Percentiles rank a stretch among this genome's conserved stretches.
Evolutionary conservation across 2,329 filamentous ascomycete genomes (phyloP).

Genomic region (Fusarium phyllophilum): DNA sequence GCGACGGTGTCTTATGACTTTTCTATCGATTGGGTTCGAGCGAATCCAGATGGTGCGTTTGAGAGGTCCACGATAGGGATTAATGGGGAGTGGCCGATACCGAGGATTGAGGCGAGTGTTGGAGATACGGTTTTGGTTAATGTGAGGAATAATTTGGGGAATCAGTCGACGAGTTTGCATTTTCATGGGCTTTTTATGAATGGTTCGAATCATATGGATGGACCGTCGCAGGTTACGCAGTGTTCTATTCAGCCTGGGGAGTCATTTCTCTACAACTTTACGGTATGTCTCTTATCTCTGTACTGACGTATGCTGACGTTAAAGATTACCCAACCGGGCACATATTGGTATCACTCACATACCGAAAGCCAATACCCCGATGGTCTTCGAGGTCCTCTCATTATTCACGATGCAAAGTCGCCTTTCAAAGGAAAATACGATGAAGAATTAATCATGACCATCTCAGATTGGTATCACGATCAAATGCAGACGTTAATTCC

Average conservation of each 20-base stretch:
- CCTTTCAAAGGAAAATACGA: conserved; percentile 68
- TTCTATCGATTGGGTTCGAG: conserved; percentile 75
- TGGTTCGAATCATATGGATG: conserved; percentile 76
- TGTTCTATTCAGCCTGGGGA: conserved; percentile 71
- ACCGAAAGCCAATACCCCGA: conserved; percentile 75
- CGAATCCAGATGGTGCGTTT: conserved; percentile 75
- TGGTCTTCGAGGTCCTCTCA: conserved; percentile 71
- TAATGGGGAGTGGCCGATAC: conserved; percentile 80
- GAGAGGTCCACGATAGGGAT: conserved; percentile 78
- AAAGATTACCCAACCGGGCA: conserved; percentile 72
- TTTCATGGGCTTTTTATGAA: conserved; percentile 80
- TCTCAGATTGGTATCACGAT: conserved; percentile 80
- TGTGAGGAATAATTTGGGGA: conserved; percentile 67
- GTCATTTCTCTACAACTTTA: conserved; percentile 77
- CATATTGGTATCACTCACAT: conserved; percentile 84
- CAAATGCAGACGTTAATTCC: conserved; percentile 60
- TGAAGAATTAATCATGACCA: conserved; percentile 70
- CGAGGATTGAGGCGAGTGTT: conserved; percentile 69
- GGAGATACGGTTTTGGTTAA: conserved; percentile 71
- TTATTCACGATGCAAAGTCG: conserved; percentile 69
- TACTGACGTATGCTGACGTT: neutral
- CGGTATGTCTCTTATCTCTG: conserved; percentile 51
- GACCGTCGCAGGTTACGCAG: conserved; percentile 72
- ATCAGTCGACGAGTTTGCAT: conserved; percentile 71
- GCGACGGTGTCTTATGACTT: conserved; percentile 70